Conservation (phyloP, 2,329 filamentous ascomycete species). For the Acrocalymma vagum region DNA sequence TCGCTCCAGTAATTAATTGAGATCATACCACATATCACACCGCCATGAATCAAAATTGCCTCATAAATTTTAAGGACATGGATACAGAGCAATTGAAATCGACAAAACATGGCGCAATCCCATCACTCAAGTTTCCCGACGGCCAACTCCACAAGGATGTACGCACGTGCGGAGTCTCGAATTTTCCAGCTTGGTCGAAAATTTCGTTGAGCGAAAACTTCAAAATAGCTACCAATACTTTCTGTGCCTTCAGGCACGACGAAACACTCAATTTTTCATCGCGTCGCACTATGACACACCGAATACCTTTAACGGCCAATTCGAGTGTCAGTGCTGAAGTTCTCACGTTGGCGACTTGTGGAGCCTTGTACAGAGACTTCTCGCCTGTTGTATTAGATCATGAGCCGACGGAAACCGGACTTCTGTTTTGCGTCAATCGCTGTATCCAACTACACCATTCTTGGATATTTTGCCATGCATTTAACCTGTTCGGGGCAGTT, state of each 20-base stretch:
- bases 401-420: constrained; percentile 20
- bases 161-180: constrained; percentile 15
- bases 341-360: constrained; percentile 14
- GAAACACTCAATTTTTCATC: constrained; percentile 13
- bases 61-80: no score
- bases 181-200: no score
- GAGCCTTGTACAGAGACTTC: constrained; percentile 13
- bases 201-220: constrained; percentile 20
- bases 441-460: constrained; percentile 13
- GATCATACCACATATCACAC: no score
- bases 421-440: constrained; percentile 1
- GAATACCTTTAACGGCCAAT: constrained; percentile 28
- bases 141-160: constrained; percentile 7
- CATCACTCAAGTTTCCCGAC: no score
- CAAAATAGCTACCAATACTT: constrained; percentile 23
- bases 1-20: no score
- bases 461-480: constrained; percentile 18
- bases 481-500: constrained; percentile 1
- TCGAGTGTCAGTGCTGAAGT: constrained; percentile 24
- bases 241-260: constrained; percentile 14
- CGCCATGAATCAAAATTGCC: no score
- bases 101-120: no score
- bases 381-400: constrained; percentile 9
- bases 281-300: constrained; percentile 31
- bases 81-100: no score